Base-by-base conservation (phyloP, 2,329 filamentous ascomycete genomes). In the Exophiala sp. region DNA sequence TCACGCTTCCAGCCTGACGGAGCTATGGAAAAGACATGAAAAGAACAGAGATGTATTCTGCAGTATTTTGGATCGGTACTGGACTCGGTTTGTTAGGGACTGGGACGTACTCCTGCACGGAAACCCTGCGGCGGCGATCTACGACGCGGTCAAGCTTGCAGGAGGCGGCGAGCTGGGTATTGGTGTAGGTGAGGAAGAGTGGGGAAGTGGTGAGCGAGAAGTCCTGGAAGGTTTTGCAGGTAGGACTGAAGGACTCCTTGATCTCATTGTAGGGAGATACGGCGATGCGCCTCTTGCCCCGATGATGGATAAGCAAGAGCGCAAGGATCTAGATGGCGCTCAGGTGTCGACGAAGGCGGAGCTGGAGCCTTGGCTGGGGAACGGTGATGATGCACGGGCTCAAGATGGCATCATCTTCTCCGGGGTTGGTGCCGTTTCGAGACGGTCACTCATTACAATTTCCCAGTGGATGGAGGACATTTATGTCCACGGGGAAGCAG, bases 81-180 rank as follows among this genome's bases (percentile, higher is more conserved):
- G 93, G 91, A 82, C 81, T 0, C 73, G 72, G 19, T 85, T 83
- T 63, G 70, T 77, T 19, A 70, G 71, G 62, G 75, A 68, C 24
- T 98, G 93, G 93, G 88, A 91, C 59, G 85, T 97, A 10, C 78
- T 95, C 58, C 75, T 98, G 35, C 87, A 91, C 63, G 91, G 89
- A 7, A 96, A 95, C 61, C 93, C 93, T 0, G 82, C 84, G 1
- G 80, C 85, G 1, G 83, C 84, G 56, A 75, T 95, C 3, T 89
- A 88, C 62, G 81, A 84, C 9, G 89, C 87, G 4, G 81, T 95
- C 63, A 95, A 95, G 66, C 75, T 98, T 24, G 88, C 90, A 10
- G 87, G 85, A 5, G 89, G 88, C 27, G 91, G 93, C 14, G 91
- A 97, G 69, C 78, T 97, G 21, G 93, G 93, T 13, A 80, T 96